Percentiles rank a stretch among this genome's conserved stretches.
These are phyloP conservation scores for Xylariaceae sp. DNA, from an alignment of 2,329 filamentous ascomycete genomes.

Conservation along the genomic window DNA sequence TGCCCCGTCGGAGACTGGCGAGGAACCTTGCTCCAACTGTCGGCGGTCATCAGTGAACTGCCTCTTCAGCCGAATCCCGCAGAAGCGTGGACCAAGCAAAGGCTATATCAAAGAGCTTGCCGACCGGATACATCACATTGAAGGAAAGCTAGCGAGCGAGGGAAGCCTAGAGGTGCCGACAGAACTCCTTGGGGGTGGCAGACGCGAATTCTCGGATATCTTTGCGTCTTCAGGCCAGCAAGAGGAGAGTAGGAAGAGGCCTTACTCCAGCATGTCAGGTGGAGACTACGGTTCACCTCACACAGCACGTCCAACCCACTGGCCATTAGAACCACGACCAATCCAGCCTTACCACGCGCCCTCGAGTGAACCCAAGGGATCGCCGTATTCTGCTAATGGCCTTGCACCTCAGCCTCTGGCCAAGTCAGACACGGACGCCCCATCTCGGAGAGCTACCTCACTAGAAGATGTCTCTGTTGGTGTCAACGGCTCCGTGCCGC, in stretches of 20 bases:
- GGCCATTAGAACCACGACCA: conserved; percentile 43
- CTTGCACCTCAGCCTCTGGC: conserved; percentile 43
- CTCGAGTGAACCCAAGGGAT: conserved; percentile 24
- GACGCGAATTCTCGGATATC: conserved; percentile 42
- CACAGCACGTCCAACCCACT: conserved; percentile 39
- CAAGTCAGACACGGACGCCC: conserved; percentile 31
- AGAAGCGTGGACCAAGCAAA: conserved; percentile 86
- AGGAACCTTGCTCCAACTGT: conserved; percentile 76
- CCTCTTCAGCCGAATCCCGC: conserved; percentile 79
- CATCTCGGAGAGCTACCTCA: conserved; percentile 32
- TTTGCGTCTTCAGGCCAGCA: conserved; percentile 44
- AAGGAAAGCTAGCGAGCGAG: conserved; percentile 64
- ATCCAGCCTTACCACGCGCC: conserved; percentile 37
- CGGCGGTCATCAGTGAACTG: conserved; percentile 70
- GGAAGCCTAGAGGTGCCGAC: conserved; percentile 41
- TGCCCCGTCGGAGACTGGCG: conserved; percentile 66
- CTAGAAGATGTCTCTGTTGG: conserved; percentile 26
- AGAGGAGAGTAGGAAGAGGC: conserved; percentile 34
- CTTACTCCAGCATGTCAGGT: conserved; percentile 35
- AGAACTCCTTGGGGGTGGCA: conserved; percentile 33
- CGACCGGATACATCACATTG: conserved; percentile 75
- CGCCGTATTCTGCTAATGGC: conserved; percentile 35
- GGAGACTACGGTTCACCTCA: conserved; percentile 34
- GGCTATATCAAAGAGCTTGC: conserved; percentile 93
- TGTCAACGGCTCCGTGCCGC: conserved; percentile 30